Conservation (phyloP, 73 alveolate species). For the Urostyla sp. region DNA sequence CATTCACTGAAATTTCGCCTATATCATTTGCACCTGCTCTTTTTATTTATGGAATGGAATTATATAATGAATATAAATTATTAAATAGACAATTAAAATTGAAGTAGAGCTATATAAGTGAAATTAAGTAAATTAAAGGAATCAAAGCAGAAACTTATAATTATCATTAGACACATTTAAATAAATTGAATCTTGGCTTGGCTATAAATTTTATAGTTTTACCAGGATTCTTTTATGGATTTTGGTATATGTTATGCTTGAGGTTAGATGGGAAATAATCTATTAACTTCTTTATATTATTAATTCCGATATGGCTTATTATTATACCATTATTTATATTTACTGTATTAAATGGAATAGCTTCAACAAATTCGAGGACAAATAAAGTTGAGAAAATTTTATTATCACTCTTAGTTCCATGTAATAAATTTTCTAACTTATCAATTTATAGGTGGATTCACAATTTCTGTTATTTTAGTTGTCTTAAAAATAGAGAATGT, state of each 20-base stretch:
- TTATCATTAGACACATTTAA: not conserved
- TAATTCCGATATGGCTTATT: constrained; percentile 39
- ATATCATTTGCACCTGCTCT: constrained; percentile 50
- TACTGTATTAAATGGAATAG: constrained; percentile 35
- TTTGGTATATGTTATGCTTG: constrained; percentile 43
- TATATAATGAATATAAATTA: not conserved
- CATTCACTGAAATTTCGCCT: constrained; percentile 40
- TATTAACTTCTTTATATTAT: constrained; percentile 13
- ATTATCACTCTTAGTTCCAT: constrained; percentile 45
- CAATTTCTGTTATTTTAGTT: constrained; percentile 9
- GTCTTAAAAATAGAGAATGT: constrained; percentile 18
- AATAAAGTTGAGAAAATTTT: constrained; percentile 39
- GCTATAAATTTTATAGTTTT: constrained; percentile 6
- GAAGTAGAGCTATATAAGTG: not conserved
- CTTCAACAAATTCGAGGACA: constrained; percentile 41
- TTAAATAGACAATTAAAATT: not conserved
- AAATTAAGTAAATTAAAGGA: constrained; percentile 12
- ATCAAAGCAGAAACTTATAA: not conserved
- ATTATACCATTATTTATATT: constrained; percentile 16
- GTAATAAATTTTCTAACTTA: not conserved
- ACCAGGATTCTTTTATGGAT: constrained; percentile 48
- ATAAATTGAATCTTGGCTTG: constrained; percentile 15
- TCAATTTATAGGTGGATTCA: constrained; percentile 22
- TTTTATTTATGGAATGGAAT: not conserved
- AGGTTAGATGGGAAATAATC: constrained; percentile 9